Percentiles rank a stretch among this genome's conserved stretches.
Conservation (phyloP, 2,329 filamentous ascomycete species). For the Colletotrichum sp. region DNA sequence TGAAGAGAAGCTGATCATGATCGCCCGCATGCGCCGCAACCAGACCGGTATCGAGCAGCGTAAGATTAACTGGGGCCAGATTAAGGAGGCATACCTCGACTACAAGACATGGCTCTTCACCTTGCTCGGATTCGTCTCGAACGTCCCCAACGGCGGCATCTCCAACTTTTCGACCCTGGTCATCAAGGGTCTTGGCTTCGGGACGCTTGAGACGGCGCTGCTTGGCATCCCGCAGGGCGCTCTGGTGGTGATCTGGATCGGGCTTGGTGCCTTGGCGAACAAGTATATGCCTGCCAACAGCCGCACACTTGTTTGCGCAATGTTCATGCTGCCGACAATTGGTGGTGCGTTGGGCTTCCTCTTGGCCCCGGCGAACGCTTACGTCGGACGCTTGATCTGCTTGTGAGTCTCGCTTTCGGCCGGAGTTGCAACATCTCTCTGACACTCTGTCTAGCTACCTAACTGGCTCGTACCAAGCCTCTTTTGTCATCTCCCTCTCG, state of each 20-base stretch:
- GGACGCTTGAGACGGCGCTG: constrained; percentile 38
- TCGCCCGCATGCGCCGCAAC: constrained; percentile 59
- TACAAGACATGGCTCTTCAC: constrained; percentile 66
- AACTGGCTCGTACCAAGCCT: constrained; percentile 42
- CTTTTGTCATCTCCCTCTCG: constrained; percentile 44
- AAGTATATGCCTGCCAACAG: constrained; percentile 46
- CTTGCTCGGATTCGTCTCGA: constrained; percentile 55
- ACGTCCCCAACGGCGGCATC: constrained; percentile 63
- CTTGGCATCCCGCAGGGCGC: constrained; percentile 42
- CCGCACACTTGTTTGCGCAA: constrained; percentile 56
- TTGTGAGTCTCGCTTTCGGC: constrained; percentile 36
- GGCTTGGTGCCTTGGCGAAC: constrained; percentile 43
- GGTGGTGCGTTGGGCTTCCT: constrained; percentile 62
- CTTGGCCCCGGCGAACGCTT: constrained; percentile 53
- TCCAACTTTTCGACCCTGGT: constrained; percentile 66
- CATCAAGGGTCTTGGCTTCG: constrained; percentile 62
- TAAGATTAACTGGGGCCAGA: constrained; percentile 57
- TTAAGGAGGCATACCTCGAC: constrained; percentile 60
- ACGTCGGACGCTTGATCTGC: constrained; percentile 60
- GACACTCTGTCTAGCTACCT: constrained; percentile 29
- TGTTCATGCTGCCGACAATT: constrained; percentile 65
- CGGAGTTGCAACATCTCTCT: not conserved
- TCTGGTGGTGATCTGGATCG: constrained; percentile 44
- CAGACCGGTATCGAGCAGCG: constrained; percentile 66
- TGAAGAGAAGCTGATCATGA: constrained; percentile 57